Conservation (phyloP, 371 early-diverging fungal genomes). For the Lichtheimia ornata region DNA sequence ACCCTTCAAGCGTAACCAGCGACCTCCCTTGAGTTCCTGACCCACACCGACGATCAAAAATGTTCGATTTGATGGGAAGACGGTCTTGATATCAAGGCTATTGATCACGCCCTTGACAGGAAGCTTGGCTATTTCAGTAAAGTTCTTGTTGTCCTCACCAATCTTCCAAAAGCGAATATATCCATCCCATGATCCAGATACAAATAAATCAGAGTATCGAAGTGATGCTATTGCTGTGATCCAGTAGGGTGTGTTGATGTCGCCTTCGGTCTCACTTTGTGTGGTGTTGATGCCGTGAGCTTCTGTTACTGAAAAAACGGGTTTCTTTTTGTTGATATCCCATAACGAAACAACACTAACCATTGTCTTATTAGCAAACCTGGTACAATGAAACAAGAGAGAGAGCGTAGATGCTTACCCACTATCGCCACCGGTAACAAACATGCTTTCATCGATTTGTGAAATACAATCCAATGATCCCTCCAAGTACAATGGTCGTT, state of each 20-base stretch:
- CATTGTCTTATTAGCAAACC: not conserved
- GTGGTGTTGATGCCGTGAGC: conserved; percentile 76
- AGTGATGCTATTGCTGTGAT: conserved; percentile 84
- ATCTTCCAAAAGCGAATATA: conserved; percentile 87
- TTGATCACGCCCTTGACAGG: conserved; percentile 59
- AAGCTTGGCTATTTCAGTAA: conserved; percentile 61
- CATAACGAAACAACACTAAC: conserved; percentile 78
- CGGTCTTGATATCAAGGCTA: conserved; percentile 53
- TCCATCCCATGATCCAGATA: conserved; percentile 92
- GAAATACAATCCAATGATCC: conserved; percentile 86
- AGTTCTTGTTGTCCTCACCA: conserved; percentile 64
- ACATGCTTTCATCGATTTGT: conserved; percentile 89
- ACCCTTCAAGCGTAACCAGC: conserved; percentile 81
- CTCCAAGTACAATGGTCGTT: conserved; percentile 51
- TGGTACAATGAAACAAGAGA: not conserved
- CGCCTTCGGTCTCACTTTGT: conserved; percentile 39
- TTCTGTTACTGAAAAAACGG: conserved; percentile 70
- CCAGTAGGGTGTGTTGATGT: conserved; percentile 68
- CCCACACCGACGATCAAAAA: conserved; percentile 80
- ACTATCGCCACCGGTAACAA: conserved; percentile 88
- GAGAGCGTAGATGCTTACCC: conserved; percentile 50
- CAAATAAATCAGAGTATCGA: conserved; percentile 87
- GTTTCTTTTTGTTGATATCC: conserved; percentile 90
- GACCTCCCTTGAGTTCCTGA: conserved; percentile 88
- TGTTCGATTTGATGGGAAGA: conserved; percentile 51